Percentiles rank a stretch among this genome's conserved stretches.
phyloP scores from a whole-genome alignment of 495 filamentous ascomycete genomes.

The Lasiosphaeriaceae sp. region DNA sequence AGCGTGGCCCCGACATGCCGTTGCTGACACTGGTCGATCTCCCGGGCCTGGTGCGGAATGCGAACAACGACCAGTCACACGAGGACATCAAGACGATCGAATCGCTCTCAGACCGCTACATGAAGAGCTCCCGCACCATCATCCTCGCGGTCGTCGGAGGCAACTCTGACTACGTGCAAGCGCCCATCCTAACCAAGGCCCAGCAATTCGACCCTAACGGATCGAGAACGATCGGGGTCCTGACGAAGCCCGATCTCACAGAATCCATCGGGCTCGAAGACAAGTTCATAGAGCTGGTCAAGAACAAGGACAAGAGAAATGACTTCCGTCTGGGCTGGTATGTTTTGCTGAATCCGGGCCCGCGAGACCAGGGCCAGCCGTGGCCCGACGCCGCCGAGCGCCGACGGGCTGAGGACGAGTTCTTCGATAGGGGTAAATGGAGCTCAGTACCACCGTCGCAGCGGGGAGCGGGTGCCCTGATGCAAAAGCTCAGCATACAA shows the following conservation, averaged over 20 bases:
- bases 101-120: conserved; percentile 45
- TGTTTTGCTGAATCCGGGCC: conserved; percentile 51
- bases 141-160: conserved; percentile 52
- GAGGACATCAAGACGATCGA: conserved; percentile 45
- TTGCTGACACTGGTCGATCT: conserved; percentile 56
- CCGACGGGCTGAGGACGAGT: conserved; percentile 23
- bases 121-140: conserved; percentile 48
- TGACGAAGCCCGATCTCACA: conserved; percentile 51
- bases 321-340: conserved; percentile 62
- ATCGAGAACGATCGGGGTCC: conserved; percentile 45
- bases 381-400: conserved; percentile 32
- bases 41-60: conserved; percentile 48
- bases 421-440: conserved; percentile 44
- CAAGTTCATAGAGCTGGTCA: conserved; percentile 50
- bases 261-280: conserved; percentile 42
- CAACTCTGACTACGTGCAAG: conserved; percentile 48
- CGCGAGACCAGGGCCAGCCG: conserved; percentile 33
- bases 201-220: conserved; percentile 42
- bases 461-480: conserved; percentile 32
- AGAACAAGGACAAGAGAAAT: conserved; percentile 52
- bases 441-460: conserved; percentile 25
- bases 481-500: conserved; percentile 34
- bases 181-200: conserved; percentile 43
- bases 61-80: conserved; percentile 44
- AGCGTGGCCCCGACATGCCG: conserved; percentile 49